Conservation (phyloP, 148 eudicot species). For the Vaccinium corymbosum region DNA sequence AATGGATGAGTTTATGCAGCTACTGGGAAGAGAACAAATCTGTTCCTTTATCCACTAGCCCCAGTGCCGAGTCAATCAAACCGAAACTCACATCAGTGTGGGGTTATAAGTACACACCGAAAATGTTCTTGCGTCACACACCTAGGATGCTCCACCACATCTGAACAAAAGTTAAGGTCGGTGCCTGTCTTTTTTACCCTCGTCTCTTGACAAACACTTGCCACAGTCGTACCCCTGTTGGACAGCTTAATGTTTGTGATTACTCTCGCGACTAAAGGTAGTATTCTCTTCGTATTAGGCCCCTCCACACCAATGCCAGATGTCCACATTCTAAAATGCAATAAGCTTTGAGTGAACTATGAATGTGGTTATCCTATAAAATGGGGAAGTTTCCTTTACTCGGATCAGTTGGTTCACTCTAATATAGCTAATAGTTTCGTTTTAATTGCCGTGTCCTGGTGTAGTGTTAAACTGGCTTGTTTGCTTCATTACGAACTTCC, state of each 20-base stretch:
- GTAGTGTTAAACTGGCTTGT: background rate
- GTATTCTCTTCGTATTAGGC: too few relatives aligned
- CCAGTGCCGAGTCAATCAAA: too few relatives aligned
- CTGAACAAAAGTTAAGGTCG: background rate
- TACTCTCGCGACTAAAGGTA: too few relatives aligned
- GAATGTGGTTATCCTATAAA: background rate
- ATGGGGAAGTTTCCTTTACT: background rate
- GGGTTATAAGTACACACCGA: too few relatives aligned
- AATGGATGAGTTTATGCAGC: too few relatives aligned
- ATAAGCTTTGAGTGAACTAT: background rate
- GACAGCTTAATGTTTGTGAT: background rate
- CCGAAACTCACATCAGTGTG: too few relatives aligned
- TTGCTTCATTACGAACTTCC: slow-evolving; percentile 3
- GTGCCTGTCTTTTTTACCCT: background rate
- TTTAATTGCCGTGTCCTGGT: background rate
- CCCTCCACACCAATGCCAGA: background rate
- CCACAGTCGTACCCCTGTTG: background rate
- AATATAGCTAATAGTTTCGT: background rate
- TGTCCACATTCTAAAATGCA: background rate
- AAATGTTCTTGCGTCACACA: too few relatives aligned
- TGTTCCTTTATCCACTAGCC: too few relatives aligned
- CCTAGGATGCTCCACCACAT: too few relatives aligned
- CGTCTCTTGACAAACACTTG: background rate
- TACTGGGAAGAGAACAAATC: too few relatives aligned
- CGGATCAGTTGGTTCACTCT: background rate